Percentiles rank a stretch among this genome's conserved stretches.
Conservation (phyloP, 1,139 yeast species). For the Casaregolazyma lundiana region DNA sequence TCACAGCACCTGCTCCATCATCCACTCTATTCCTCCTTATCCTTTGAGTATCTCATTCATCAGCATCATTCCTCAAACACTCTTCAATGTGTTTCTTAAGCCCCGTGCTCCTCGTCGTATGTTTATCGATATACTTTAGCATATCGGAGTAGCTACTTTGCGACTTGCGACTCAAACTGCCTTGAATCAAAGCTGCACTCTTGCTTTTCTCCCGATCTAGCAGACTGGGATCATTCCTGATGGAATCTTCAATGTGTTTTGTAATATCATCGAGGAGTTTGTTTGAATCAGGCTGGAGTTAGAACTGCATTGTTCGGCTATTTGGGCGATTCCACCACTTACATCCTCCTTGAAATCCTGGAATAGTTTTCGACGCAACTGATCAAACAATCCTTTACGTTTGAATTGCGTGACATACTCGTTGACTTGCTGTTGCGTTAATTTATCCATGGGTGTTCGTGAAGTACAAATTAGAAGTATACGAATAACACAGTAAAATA, state of each 20-base stretch:
- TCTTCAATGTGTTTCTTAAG: constrained; percentile 5
- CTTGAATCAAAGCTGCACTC: constrained; percentile 31
- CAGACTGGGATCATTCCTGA: constrained; percentile 24
- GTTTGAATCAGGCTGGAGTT: constrained; percentile 20
- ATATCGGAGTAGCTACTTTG: constrained; percentile 2
- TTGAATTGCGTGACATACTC: constrained; percentile 27
- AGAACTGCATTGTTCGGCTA: neutral
- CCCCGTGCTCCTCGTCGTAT: constrained; percentile 1
- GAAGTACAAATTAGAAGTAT: too few species aligned
- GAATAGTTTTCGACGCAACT: constrained; percentile 25
- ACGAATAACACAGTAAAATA: too few species aligned
- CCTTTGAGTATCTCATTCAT: too few species aligned
- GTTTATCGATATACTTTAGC: constrained; percentile 4
- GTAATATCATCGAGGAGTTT: constrained; percentile 24
- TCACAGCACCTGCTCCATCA: neutral
- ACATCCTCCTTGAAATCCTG: constrained; percentile 30
- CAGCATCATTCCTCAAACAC: neutral
- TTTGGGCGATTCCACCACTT: constrained; percentile 11
- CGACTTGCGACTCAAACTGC: constrained; percentile 3
- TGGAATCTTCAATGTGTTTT: constrained; percentile 28
- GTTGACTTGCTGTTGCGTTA: constrained; percentile 1
- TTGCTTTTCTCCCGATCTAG: constrained; percentile 28
- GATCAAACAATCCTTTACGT: constrained; percentile 31
- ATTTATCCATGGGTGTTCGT: constrained; percentile 3
- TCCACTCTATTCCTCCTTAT: neutral